phyloP scores from a whole-genome alignment of 2,329 filamentous ascomycete species.

The Diplodia seriata region DNA sequence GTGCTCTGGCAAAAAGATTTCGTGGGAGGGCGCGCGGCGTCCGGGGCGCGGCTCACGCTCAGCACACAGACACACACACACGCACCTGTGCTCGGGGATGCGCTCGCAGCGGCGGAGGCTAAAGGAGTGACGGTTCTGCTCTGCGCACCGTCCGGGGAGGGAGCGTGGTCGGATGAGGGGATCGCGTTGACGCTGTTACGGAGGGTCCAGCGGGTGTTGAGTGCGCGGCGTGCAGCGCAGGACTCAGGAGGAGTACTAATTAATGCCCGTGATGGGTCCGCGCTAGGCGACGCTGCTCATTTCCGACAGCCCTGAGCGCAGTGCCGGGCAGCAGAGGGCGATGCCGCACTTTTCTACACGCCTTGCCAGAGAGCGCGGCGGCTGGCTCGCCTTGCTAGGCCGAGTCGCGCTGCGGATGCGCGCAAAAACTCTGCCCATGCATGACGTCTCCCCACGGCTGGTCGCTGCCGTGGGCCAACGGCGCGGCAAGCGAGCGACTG shows the following conservation, averaged over 20 bases:
- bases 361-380: conserved; percentile 4
- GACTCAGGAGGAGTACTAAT: conserved; percentile 32
- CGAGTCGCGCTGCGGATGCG: conserved; percentile 14
- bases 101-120: conserved; percentile 15
- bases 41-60: conserved; percentile 26
- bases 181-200: conserved; percentile 3
- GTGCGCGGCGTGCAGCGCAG: conserved; percentile 1
- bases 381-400: background rate
- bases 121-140: conserved; percentile 33
- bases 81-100: conserved; percentile 10
- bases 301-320: conserved; percentile 26
- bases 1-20: conserved; percentile 34
- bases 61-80: conserved; percentile 1
- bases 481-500: conserved; percentile 28
- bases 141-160: conserved; percentile 27
- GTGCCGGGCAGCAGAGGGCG: conserved; percentile 6
- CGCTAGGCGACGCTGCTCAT: conserved; percentile 32
- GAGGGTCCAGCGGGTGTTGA: conserved; percentile 24
- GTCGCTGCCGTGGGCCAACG: conserved; percentile 12
- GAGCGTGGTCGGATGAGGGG: conserved; percentile 24
- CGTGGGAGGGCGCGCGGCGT: conserved; percentile 30
- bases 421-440: conserved; percentile 31
- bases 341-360: conserved; percentile 13
- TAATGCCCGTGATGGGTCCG: conserved; percentile 33
- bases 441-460: conserved; percentile 31